phyloP scores from a whole-genome alignment of 2,329 filamentous ascomycete genomes.

The Botrytis sinoallii region DNA sequence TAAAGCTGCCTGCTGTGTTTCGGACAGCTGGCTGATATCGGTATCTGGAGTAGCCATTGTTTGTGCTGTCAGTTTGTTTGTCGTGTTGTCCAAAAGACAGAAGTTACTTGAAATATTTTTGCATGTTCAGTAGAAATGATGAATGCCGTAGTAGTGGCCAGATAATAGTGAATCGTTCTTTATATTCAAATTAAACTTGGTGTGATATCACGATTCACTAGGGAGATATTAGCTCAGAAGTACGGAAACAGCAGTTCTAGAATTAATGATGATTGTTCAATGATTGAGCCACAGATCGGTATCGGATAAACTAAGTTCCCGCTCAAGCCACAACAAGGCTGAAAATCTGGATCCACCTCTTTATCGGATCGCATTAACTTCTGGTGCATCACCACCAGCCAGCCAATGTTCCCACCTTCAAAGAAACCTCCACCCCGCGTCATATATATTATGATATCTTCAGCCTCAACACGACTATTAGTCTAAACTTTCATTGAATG shows the following conservation, averaged over 20 bases:
- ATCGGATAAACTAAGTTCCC: background rate
- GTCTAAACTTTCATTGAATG: background rate
- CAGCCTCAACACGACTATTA: conserved; percentile 1
- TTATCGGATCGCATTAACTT: conserved; percentile 19
- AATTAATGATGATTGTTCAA: conserved; percentile 4
- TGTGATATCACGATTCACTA: background rate
- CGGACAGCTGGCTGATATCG: conserved; percentile 68
- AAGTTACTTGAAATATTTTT: background rate
- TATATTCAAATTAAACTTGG: background rate
- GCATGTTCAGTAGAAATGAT: background rate
- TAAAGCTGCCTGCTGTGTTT: conserved; percentile 76
- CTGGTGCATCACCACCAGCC: background rate
- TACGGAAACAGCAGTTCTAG: background rate
- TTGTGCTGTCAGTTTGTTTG: background rate
- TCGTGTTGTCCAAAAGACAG: conserved; percentile 7
- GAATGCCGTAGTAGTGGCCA: background rate
- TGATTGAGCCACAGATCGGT: conserved; percentile 6
- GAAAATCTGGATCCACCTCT: conserved; percentile 2
- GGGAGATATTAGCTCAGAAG: background rate
- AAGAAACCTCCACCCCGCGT: conserved; percentile 10
- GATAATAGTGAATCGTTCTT: background rate
- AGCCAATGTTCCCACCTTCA: background rate
- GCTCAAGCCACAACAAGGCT: conserved; percentile 11
- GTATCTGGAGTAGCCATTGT: conserved; percentile 48
- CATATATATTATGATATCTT: background rate